Conservation (phyloP, 2,329 filamentous ascomycete species). For the Myriosclerotinia duriaeana region DNA sequence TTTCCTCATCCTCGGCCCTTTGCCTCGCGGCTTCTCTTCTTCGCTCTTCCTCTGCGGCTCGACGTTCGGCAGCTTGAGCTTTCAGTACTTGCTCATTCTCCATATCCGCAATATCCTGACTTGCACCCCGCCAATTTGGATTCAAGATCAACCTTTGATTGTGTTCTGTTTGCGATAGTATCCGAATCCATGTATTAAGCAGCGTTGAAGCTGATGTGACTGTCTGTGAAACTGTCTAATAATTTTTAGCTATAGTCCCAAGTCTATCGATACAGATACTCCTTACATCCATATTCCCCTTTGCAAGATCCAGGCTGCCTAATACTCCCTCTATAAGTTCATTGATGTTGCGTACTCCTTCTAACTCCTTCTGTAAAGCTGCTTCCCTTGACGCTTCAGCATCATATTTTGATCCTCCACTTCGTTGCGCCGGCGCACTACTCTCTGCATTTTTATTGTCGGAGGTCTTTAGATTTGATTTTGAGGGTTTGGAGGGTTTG, state of each 20-base stretch:
- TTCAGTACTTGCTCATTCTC: constrained; percentile 75
- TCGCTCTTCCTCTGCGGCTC: constrained; percentile 74
- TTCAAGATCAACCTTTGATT: constrained; percentile 90
- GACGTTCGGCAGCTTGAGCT: constrained; percentile 75
- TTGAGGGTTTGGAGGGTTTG: constrained; percentile 18
- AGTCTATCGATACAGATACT: constrained; percentile 14
- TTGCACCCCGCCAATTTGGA: constrained; percentile 84
- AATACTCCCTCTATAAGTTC: constrained; percentile 79
- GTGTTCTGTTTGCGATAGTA: constrained; percentile 95
- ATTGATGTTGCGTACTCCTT: constrained; percentile 83
- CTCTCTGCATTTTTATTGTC: constrained; percentile 32
- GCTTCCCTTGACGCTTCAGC: constrained; percentile 69
- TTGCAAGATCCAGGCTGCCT: constrained; percentile 67
- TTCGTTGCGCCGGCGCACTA: constrained; percentile 37
- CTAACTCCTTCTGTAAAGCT: constrained; percentile 73
- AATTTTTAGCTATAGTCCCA: constrained; percentile 26
- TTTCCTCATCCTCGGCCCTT: constrained; percentile 59
- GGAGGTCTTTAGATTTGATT: constrained; percentile 32
- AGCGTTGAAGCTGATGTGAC: constrained; percentile 85
- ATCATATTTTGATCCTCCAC: constrained; percentile 56
- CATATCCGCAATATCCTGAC: constrained; percentile 79
- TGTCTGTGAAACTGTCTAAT: constrained; percentile 77
- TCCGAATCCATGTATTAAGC: constrained; percentile 92
- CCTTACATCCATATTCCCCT: constrained; percentile 73
- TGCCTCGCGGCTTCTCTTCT: constrained; percentile 69